phyloP scores from a whole-genome alignment of 225 moss, liverwort and hornwort genomes.

The Anthoceros angustus region DNA sequence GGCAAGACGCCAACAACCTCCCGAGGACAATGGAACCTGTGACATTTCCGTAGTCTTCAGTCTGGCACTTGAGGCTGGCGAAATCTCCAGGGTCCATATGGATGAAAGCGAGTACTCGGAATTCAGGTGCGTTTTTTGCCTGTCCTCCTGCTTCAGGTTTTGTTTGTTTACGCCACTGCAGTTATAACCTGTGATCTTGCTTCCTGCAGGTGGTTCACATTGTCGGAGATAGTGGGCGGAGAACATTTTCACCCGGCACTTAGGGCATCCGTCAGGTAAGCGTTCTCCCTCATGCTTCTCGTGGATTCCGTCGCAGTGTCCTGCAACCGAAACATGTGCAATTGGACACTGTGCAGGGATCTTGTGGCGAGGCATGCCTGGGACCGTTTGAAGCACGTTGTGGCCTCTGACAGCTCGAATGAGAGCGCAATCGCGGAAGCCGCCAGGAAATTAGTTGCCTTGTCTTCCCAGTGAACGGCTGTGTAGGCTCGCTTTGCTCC shows the following conservation, averaged over 20 bases:
- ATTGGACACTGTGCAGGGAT: conserved; percentile 26
- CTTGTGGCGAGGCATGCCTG: conserved; percentile 50
- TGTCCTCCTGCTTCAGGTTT: not conserved
- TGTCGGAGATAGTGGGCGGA: conserved; percentile 24
- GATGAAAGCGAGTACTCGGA: conserved; percentile 79
- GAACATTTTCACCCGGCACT: conserved; percentile 40
- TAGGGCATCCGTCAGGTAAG: conserved; percentile 30
- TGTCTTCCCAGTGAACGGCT: too few species aligned
- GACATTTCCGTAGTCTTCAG: conserved; percentile 83
- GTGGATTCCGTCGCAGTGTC: not conserved
- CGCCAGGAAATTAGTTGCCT: conserved; percentile 39
- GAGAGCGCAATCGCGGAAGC: conserved; percentile 38
- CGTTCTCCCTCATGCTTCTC: not conserved
- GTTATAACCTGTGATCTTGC: not conserved
- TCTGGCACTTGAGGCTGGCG: conserved; percentile 56
- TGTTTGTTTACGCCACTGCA: not conserved
- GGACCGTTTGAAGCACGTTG: conserved; percentile 38
- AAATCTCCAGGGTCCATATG: conserved; percentile 54
- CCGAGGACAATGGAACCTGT: conserved; percentile 64
- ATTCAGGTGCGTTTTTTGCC: conserved; percentile 25
- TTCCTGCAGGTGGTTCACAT: conserved; percentile 24
- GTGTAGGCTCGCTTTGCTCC: too few species aligned
- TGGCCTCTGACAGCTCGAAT: conserved; percentile 26
- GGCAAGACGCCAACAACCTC: conserved; percentile 66
- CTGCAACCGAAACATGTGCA: not conserved